Base-by-base conservation (phyloP, 306 rosid genomes). In the Datisca glomerata region DNA sequence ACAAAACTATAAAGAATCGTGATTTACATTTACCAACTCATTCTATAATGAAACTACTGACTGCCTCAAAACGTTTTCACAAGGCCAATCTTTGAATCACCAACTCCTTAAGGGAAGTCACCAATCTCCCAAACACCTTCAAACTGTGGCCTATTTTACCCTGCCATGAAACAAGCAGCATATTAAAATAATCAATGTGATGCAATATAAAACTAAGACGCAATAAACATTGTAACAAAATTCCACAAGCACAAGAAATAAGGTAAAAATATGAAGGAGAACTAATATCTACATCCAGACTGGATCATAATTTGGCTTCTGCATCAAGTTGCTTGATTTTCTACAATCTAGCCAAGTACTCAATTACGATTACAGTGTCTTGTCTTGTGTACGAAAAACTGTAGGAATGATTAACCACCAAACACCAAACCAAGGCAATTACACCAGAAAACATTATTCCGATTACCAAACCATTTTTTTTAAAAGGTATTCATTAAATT, bases 101-200 rank as follows among this genome's bases (percentile, higher is more conserved):
- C 39, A 80, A 49, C 59, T 80, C 98, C 74, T 84, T 80, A 27
- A 82, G 72, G 7, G 92, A 89, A 64, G 86, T 73, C 36, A 70
- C 79, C 51, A 89, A 60, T 68, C 95, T 73, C 28, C 64, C 58
- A 43, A 89, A 84, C 51, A 89, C 81, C 80, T 78, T 89, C 19
- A 89, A 79, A 59, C 68, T 72, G 61, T 71, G 93, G 14, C 92
- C 93, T 44, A 89, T 48, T 75, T 84, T 80, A 38, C 75, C 84
- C 98, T 84, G 93, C 37, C 28, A 23, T 5, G 0, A 31, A 39
- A 19, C 8, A 32, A 53, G 34, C 19, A 21, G 32, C 2, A 29
- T 8, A 8, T 10, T 13, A 35, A 34, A 6, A 13, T 22, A 35
- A 19, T 34, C 28, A 12, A 38, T 6, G 18, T 33, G 27, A 31